Base-by-base conservation (phyloP, 352 stramenopile genomes). In the Globisporangium radiosum region DNA sequence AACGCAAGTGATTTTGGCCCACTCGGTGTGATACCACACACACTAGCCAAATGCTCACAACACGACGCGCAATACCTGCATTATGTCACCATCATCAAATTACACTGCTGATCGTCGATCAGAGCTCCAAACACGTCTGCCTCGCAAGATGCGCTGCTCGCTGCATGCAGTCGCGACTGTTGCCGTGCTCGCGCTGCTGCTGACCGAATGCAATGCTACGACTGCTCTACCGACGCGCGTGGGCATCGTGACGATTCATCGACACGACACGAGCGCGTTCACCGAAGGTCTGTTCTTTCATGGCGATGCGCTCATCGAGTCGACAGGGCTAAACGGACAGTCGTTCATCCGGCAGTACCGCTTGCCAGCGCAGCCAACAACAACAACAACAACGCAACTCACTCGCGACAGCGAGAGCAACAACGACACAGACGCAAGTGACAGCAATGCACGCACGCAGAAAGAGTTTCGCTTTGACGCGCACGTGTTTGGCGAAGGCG, bases 401-500 rank as follows among this genome's bases (percentile, higher is more conserved):
- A 43, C 48, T 42, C 10, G 33, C 36, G 14, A 36, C 14, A 14
- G 15, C 44, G 33, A 15, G 25, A 45, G 39, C 9, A 47, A 17
- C 19, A 43, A 33, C 25, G 25, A 33, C 25, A 3, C 25, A 33
- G 25, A 33, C 25, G 25, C 14, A 6, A 45, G 13, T 51, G 33
- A 15, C 7, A 45, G 6, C 11, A n/a, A 33, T 39, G 44, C 44
- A 11, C 19, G 52, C 44, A 54, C 65, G 5, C 39, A 74, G 38
- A 68, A 78, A 39, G 78, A 91, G 57, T 88, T 81, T 49, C 63
- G 68, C 51, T 88, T 93, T 52, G 60, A 80, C 50, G 47, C 66
- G 38, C 54, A 63, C n/a, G 60, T 86, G 56, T 96, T 96, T 59
- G 87, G 82, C 37, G 87, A 96, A 54, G 87, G 87, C 47, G 81